Evolutionary conservation across 176 grass and related monocot species (phyloP).

Genomic region (Triticum turgidum): DNA sequence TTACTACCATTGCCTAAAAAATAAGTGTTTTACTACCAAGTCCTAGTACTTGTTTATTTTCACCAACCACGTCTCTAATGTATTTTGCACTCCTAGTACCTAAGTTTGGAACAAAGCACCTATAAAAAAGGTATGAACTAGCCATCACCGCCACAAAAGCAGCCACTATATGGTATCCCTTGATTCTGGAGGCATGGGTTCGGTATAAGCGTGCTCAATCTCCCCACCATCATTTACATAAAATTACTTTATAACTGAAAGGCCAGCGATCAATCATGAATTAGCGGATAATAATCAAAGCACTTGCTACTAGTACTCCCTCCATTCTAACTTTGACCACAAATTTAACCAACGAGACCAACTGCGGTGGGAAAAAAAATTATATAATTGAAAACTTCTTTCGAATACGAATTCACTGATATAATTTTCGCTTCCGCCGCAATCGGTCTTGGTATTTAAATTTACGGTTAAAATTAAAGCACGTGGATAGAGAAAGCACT

Average conservation of each 20-base stretch:
- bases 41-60: constrained; percentile 17
- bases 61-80: constrained; percentile 1
- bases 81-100: neutral
- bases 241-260: constrained; percentile 26
- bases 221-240: constrained; percentile 20
- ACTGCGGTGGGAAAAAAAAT: too few species aligned
- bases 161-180: neutral
- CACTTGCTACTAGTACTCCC: neutral
- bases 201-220: constrained; percentile 2
- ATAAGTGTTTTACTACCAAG: neutral
- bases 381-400: too few species aligned
- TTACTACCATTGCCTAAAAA: neutral
- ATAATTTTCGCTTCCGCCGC: too few species aligned
- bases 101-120: neutral
- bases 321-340: too few species aligned
- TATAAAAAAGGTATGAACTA: constrained; percentile 1
- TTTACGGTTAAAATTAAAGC: too few species aligned
- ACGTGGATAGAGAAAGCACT: too few species aligned
- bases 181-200: neutral
- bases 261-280: constrained; percentile 21
- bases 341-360: too few species aligned
- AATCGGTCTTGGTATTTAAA: too few species aligned
- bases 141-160: constrained; percentile 17
- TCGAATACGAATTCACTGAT: too few species aligned
- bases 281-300: constrained; percentile 30